Conservation (phyloP, 352 stramenopile genomes). For the Pythium pyrilobum region DNA sequence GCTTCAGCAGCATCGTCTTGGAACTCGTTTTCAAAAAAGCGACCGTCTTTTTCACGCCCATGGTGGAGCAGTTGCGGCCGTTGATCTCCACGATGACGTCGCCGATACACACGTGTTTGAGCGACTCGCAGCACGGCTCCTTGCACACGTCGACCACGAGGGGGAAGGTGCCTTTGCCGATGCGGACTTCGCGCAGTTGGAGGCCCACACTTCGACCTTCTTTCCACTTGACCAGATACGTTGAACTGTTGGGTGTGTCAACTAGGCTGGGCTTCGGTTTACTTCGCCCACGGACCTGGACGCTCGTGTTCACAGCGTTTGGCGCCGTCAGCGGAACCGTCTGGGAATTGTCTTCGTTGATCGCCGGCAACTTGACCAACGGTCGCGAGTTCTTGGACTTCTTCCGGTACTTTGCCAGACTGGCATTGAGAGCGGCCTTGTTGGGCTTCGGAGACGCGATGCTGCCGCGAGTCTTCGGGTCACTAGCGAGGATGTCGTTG, state of each 20-base stretch:
- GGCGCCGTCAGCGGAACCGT: slow-evolving; percentile 77
- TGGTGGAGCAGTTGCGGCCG: slow-evolving; percentile 81
- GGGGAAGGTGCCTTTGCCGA: slow-evolving; percentile 73
- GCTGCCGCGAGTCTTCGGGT: slow-evolving; percentile 14
- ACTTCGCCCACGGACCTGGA: slow-evolving; percentile 73
- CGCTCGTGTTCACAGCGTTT: slow-evolving; percentile 77
- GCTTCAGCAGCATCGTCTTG: slow-evolving; percentile 85
- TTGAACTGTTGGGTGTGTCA: slow-evolving; percentile 76
- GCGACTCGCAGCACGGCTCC: slow-evolving; percentile 72
- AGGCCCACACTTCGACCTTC: slow-evolving; percentile 82
- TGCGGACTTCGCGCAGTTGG: slow-evolving; percentile 75
- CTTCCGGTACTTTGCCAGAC: slow-evolving; percentile 72
- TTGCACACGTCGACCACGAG: slow-evolving; percentile 81
- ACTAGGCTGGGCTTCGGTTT: slow-evolving; percentile 75
- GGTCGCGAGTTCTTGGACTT: slow-evolving; percentile 63
- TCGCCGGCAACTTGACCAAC: slow-evolving; percentile 53
- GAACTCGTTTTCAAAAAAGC: slow-evolving; percentile 81
- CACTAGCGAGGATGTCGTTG: slow-evolving; percentile 47
- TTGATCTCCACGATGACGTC: slow-evolving; percentile 88
- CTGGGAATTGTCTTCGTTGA: slow-evolving; percentile 51
- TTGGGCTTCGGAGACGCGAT: slow-evolving; percentile 14
- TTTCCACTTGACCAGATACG: slow-evolving; percentile 87
- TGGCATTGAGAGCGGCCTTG: slow-evolving; percentile 34
- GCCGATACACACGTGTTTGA: slow-evolving; percentile 80
- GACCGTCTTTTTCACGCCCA: slow-evolving; percentile 88